phyloP scores from a whole-genome alignment of 2,329 filamentous ascomycete species.

The Cladophialophora immunda region DNA sequence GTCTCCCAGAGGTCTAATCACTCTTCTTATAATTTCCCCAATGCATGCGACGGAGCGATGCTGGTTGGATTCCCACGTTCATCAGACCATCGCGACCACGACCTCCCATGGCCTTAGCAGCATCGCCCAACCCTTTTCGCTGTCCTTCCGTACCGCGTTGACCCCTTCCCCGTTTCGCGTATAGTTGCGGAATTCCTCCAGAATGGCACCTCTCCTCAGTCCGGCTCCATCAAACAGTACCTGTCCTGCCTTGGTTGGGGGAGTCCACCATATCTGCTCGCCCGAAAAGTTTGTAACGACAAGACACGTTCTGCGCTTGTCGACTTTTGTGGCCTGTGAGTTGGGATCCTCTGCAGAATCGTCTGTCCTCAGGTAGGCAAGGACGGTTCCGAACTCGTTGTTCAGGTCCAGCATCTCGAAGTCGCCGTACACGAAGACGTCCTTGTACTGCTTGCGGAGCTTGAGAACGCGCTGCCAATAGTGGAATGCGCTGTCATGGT shows the following conservation, averaged over 20 bases:
- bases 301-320: slow-evolving; percentile 21
- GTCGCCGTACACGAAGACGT: slow-evolving; percentile 58
- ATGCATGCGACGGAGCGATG: no score
- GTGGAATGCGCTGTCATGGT: slow-evolving; percentile 59
- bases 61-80: no score
- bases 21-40: no score
- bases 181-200: slow-evolving; percentile 38
- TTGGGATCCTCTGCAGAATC: slow-evolving; percentile 6
- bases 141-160: slow-evolving; percentile 22
- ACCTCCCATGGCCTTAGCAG: slow-evolving; percentile 18
- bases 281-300: slow-evolving; percentile 36
- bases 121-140: slow-evolving; percentile 15
- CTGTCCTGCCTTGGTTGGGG: slow-evolving; percentile 20
- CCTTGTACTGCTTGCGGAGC: slow-evolving; percentile 64
- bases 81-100: slow-evolving; percentile 15
- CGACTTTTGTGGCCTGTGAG: not conserved
- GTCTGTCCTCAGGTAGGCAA: slow-evolving; percentile 34
- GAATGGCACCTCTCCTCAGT: slow-evolving; percentile 22
- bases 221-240: slow-evolving; percentile 27
- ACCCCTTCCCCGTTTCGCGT: slow-evolving; percentile 20
- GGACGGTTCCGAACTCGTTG: slow-evolving; percentile 16
- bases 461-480: slow-evolving; percentile 68
- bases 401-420: slow-evolving; percentile 38
- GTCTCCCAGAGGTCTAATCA: no score
- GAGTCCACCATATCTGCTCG: slow-evolving; percentile 30